Base-by-base conservation (phyloP, 306 rosid species). In the Cicer judaicum region DNA sequence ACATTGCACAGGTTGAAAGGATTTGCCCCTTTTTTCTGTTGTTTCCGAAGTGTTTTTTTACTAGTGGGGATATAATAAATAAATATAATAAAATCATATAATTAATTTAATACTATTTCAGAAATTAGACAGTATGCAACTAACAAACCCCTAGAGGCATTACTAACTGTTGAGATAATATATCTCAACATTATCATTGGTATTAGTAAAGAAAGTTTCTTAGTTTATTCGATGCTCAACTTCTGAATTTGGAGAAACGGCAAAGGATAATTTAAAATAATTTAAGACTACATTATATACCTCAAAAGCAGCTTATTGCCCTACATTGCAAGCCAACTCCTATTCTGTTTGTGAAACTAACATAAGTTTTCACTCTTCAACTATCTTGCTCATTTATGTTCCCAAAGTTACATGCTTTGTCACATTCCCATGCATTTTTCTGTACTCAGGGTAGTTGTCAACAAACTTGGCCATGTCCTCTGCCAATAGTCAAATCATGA, bases 381-480 rank as follows among this genome's bases (percentile, higher is more conserved):
- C 90, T 64, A 87, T 84, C 82, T 81, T 92, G 83, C 99, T 94
- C 99, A 92, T 86, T 88, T 94, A 96, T 56, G 97, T 90, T 49
- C 92, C 99, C 87, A 92, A 82, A 64, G 96, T 82, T 81, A 94
- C 97, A 78, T 94, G 97, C 81, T 94, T 94, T 70, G 99, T 92
- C 77, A 92, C 97, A 83, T 94, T 92, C 49, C 99, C 99, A 16
- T 91, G 98, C 97, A 89, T 91, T 85, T 93, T 91, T 81, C 89
- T 89, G 76, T 93, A 91, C 88, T 93, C 97, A 8, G 98, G 97
- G 81, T 93, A 92, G 60, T 88, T 94, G 68, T 94, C 99, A 86
- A 94, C 96, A 85, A 90, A 93, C 73, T 88, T 91, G 82, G 96
- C 97, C 98, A 93, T 93, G 88, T 91, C 97, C 77, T 93, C 97